These are phyloP conservation scores for Irpex sp. DNA, from an alignment of 1,284 basidiomycete species.

Conservation along the genomic window DNA sequence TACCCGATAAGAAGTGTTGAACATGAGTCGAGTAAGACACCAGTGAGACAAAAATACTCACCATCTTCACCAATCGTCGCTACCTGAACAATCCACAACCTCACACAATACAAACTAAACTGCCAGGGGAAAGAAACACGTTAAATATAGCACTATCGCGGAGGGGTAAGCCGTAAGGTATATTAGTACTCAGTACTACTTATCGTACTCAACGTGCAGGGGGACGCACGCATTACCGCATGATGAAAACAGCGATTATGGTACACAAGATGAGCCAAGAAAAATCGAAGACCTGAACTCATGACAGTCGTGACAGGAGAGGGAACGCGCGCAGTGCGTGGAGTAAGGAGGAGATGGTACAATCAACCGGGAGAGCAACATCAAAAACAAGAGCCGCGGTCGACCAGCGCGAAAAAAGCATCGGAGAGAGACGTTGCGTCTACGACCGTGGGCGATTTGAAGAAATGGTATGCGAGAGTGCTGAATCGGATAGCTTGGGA, in stretches of 20 bases:
- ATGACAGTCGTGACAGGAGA: not conserved
- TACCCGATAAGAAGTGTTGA: too few species aligned
- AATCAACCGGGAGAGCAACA: constrained; percentile 2
- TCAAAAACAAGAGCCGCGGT: not conserved
- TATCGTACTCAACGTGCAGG: not conserved
- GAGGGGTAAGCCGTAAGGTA: not conserved
- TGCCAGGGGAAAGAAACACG: not conserved
- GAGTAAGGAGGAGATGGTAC: not conserved
- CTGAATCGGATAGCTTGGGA: constrained; percentile 2
- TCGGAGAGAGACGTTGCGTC: not conserved
- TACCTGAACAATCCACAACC: not conserved
- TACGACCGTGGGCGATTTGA: not conserved
- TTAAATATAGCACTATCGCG: not conserved
- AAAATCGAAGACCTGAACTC: not conserved
- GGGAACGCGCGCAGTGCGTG: not conserved
- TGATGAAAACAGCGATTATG: not conserved
- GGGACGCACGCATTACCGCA: not conserved
- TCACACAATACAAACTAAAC: not conserved
- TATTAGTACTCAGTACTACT: not conserved
- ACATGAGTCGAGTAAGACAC: too few species aligned
- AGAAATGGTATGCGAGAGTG: constrained; percentile 3
- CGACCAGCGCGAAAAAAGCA: not conserved
- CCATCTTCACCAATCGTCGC: too few species aligned
- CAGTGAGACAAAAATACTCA: not conserved
- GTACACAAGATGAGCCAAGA: not conserved